Evolutionary conservation across 257 asterid genomes (phyloP), one percentile per base, ranked within the genome.

Genomic region (Eucommia ulmoides): DNA sequence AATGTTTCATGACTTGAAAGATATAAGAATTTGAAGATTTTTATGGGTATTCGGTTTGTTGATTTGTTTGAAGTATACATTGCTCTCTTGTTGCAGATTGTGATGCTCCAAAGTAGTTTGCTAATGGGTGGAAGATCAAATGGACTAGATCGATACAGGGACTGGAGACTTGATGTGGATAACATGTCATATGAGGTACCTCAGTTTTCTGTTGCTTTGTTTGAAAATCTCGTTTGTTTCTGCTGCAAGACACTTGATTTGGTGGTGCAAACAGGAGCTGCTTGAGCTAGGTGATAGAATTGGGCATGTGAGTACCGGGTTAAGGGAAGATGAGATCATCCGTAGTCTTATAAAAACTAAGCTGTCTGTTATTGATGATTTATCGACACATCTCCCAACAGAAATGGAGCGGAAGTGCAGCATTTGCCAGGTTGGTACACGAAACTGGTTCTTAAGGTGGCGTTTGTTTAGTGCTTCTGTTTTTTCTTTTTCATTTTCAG

Each of bases 211-310:
- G 7, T 35, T 35, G 44, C 16, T 9, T 9, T 35, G 44, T 10
- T 35, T 2, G 44, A 35, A 35, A 35, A 35, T 35, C 16, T 5
- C n/a, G 11, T 11, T 11, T 4, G 44, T 35, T 35, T 9, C 14
- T 35, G 44, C n/a, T 35, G 44, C 44, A 35, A 35, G 16, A 10
- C 2, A 6, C 20, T 10, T 42, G 48, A n/a, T 42, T 18, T 42
- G 19, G 21, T 2, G 19, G 48, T 42, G 7, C 15, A 42, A 42
- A 42, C 79, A 88, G 97, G 89, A 88, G 65, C 53, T 88, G 64
- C 69, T 88, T 64, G 94, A 88, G 63, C 97, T 89, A 1, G 88
- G 93, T 21, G 97, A 88, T 49, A 72, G 73, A 58, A 88, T 88
- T 48, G 95, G 97, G 44, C 53, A 69, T 41, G 95, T 84, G 61